Percentiles rank a stretch among this genome's conserved stretches.
Evolutionary conservation across 768 basidiomycete species (phyloP).

Genomic region (Brasilioporus rufonigricans): DNA sequence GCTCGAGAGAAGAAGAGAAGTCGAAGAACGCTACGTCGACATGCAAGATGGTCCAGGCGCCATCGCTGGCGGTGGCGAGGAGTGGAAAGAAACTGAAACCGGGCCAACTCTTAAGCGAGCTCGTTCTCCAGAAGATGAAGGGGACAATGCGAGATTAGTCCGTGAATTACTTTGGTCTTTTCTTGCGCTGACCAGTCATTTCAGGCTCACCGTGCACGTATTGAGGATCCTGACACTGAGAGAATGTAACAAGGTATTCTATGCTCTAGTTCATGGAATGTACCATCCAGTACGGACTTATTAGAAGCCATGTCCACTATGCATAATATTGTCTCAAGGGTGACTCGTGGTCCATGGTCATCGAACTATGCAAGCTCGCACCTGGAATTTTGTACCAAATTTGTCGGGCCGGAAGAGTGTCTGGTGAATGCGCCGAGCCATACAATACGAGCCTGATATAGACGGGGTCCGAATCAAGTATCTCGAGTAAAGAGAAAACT

Average conservation of each 20-base stretch:
- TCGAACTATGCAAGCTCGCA: constrained; percentile 51
- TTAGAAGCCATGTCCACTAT: constrained; percentile 15
- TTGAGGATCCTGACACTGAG: constrained; percentile 65
- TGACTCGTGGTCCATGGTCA: constrained; percentile 27
- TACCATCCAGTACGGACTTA: constrained; percentile 10
- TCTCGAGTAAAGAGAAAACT: constrained; percentile 48
- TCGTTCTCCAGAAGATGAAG: constrained; percentile 79
- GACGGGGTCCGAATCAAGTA: constrained; percentile 56
- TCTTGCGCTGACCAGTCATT: constrained; percentile 7
- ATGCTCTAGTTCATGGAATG: constrained; percentile 26
- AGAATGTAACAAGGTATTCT: constrained; percentile 52
- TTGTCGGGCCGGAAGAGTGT: constrained; percentile 41
- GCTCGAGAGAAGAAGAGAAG: constrained; percentile 72
- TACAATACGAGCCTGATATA: constrained; percentile 63
- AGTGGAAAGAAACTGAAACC: constrained; percentile 74
- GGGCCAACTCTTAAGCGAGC: constrained; percentile 57
- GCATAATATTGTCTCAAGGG: constrained; percentile 7
- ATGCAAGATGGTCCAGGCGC: constrained; percentile 76
- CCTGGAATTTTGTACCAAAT: constrained; percentile 38
- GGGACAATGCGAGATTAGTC: constrained; percentile 54
- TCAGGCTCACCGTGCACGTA: constrained; percentile 57
- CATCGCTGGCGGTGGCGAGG: constrained; percentile 80
- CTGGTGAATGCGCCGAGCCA: constrained; percentile 64
- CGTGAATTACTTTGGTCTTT: constrained; percentile 24
- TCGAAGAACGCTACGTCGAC: constrained; percentile 85